A percentile compares a stretch with the other conserved stretches of the same genome.
Conservation (phyloP, 1,139 yeast genomes). For the Nakaseomyces glabratus region DNA sequence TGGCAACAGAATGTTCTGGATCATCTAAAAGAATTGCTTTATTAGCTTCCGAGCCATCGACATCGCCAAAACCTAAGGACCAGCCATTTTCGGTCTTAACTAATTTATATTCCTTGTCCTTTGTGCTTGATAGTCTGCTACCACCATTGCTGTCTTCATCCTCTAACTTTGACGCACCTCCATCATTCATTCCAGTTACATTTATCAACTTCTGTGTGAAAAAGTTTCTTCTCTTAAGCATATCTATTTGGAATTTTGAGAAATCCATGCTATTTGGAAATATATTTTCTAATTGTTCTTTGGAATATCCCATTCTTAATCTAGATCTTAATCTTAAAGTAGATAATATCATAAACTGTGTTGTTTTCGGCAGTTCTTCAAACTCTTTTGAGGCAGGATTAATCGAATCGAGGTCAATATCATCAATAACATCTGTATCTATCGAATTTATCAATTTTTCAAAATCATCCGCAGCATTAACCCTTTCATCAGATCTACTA, state of each 20-base stretch:
- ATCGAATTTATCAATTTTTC: constrained; percentile 50
- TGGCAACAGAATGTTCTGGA: constrained; percentile 17
- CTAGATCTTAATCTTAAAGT: constrained; percentile 77
- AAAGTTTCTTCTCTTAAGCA: constrained; percentile 85
- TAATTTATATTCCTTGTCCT: constrained; percentile 65
- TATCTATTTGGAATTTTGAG: constrained; percentile 83
- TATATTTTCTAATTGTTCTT: constrained; percentile 69
- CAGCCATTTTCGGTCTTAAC: constrained; percentile 78
- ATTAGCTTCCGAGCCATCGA: constrained; percentile 34
- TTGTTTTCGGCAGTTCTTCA: constrained; percentile 57
- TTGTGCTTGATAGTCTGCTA: constrained; percentile 76
- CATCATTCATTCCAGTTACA: constrained; percentile 72
- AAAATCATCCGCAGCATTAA: constrained; percentile 66
- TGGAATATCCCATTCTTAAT: constrained; percentile 88
- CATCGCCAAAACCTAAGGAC: constrained; percentile 58
- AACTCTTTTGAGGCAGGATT: constrained; percentile 67
- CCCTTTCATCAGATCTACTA: constrained; percentile 51
- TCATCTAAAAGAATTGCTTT: constrained; percentile 42
- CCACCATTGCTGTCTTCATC: constrained; percentile 26
- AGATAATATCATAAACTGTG: constrained; percentile 82
- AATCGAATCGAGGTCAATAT: constrained; percentile 56
- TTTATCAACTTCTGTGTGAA: constrained; percentile 83
- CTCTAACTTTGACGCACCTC: constrained; percentile 34
- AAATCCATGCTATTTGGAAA: constrained; percentile 86
- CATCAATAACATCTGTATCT: constrained; percentile 55